Evolutionary conservation across 306 rosid species (phyloP).

Genomic region (Vigna trinervia): DNA sequence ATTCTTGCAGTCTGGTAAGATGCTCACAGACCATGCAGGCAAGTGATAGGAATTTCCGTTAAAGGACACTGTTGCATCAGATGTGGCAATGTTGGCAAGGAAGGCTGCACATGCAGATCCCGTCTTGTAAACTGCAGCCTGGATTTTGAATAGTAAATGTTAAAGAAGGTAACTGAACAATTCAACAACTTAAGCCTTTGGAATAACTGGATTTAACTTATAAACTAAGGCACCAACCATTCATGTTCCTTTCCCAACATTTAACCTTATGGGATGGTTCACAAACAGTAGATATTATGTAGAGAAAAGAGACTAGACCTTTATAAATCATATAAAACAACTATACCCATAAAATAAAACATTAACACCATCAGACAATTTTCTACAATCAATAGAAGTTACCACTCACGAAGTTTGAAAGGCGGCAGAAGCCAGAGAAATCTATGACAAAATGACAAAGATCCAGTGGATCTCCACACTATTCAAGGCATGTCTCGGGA

Average conservation of each 20-base stretch:
- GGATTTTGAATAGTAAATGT: constrained; percentile 41
- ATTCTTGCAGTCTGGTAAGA: constrained; percentile 94
- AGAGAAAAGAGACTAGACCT: not conserved
- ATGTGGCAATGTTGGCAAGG: constrained; percentile 74
- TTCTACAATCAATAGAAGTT: not conserved
- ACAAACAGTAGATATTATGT: constrained; percentile 6
- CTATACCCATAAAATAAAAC: not conserved
- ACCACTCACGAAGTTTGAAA: not conserved
- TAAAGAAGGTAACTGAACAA: not conserved
- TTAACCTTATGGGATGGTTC: not conserved
- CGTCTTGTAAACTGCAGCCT: constrained; percentile 84
- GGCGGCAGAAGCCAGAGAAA: not conserved
- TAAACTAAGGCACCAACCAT: not conserved
- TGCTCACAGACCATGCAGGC: constrained; percentile 99
- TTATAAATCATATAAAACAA: constrained; percentile 19
- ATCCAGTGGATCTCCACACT: not conserved
- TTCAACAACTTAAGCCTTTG: not conserved
- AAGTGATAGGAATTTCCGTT: constrained; percentile 77
- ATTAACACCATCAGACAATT: constrained; percentile 5
- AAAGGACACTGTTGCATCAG: constrained; percentile 75
- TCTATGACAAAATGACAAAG: not conserved
- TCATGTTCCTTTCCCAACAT: not conserved
- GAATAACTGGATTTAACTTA: not conserved
- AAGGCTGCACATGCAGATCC: constrained; percentile 79
- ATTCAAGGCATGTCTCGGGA: not conserved